A percentile compares a stretch with the other conserved stretches of the same genome.
These are phyloP conservation scores for Protea cynaroides DNA, from an alignment of 164 flowering plant species.

Conservation along the genomic window DNA sequence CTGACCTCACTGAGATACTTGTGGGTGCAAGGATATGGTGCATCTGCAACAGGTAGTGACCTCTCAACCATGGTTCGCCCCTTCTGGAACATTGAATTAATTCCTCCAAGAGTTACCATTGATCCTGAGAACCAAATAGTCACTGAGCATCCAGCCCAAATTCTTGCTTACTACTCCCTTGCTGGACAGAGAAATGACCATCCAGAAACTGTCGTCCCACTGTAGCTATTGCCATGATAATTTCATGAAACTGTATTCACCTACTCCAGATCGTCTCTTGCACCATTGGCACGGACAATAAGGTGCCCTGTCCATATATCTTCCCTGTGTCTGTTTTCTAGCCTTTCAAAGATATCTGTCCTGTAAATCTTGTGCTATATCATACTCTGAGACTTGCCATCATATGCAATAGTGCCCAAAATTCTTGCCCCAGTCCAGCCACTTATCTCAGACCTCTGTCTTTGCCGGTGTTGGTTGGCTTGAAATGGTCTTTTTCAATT, in stretches of 20 bases:
- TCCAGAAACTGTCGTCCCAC: slow-evolving; percentile 36
- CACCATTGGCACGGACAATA: too few relatives aligned
- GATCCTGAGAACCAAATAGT: slow-evolving; percentile 18
- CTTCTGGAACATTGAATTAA: slow-evolving; percentile 70
- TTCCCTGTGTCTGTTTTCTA: not conserved
- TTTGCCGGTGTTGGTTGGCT: too few relatives aligned
- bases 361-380: not conserved
- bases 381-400: not conserved
- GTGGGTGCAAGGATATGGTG: slow-evolving; percentile 76
- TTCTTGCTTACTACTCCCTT: slow-evolving; percentile 67
- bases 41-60: slow-evolving; percentile 35
- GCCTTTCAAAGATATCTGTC: not conserved
- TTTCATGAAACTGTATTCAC: not conserved
- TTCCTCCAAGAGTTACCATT: slow-evolving; percentile 32
- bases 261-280: slow-evolving; percentile 1
- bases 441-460: too few relatives aligned
- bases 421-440: not conserved
- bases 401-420: not conserved
- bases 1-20: slow-evolving; percentile 54
- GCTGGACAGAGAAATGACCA: slow-evolving; percentile 61
- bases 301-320: not conserved
- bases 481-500: too few relatives aligned
- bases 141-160: slow-evolving; percentile 52
- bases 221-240: not conserved
- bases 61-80: slow-evolving; percentile 57